phyloP scores from a whole-genome alignment of 257 asterid species.

The Gentiana macrophylla region DNA sequence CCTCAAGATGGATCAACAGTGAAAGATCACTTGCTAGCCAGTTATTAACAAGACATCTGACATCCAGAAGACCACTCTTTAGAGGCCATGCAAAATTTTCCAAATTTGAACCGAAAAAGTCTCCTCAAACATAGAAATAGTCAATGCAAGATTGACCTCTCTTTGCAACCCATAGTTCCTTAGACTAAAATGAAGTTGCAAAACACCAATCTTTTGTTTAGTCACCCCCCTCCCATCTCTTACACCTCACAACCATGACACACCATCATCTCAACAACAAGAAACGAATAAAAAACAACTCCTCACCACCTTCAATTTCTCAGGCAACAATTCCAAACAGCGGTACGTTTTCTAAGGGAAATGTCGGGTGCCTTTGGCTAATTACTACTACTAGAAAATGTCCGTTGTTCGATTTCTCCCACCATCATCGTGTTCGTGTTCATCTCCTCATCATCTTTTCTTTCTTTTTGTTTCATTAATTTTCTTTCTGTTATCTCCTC shows the following conservation, averaged over 20 bases:
- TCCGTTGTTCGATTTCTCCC: slow-evolving; percentile 35
- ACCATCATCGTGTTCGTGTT: too few relatives aligned
- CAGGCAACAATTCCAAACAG: slow-evolving; percentile 25
- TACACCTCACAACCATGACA: slow-evolving; percentile 20
- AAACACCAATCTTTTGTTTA: neutral
- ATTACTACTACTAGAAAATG: slow-evolving; percentile 11
- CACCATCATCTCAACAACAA: slow-evolving; percentile 21
- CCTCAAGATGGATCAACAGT: too few relatives aligned
- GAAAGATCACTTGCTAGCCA: too few relatives aligned
- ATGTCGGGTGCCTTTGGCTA: slow-evolving; percentile 8
- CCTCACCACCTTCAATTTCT: slow-evolving; percentile 5
- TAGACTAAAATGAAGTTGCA: neutral
- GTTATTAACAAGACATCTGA: too few relatives aligned
- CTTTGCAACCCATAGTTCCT: slow-evolving; percentile 10
- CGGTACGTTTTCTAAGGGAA: slow-evolving; percentile 31
- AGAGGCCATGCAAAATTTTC: neutral
- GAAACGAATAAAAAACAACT: slow-evolving; percentile 15
- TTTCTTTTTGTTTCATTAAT: slow-evolving; percentile 15
- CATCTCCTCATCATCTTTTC: neutral
- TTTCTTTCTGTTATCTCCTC: slow-evolving; percentile 11
- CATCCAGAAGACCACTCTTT: too few relatives aligned
- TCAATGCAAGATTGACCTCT: slow-evolving; percentile 28
- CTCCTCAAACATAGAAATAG: slow-evolving; percentile 20
- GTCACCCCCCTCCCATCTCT: neutral
- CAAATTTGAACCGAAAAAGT: slow-evolving; percentile 7